Base-by-base conservation (phyloP, 208 protist species). In the Acanthamoeba castellanii region DNA sequence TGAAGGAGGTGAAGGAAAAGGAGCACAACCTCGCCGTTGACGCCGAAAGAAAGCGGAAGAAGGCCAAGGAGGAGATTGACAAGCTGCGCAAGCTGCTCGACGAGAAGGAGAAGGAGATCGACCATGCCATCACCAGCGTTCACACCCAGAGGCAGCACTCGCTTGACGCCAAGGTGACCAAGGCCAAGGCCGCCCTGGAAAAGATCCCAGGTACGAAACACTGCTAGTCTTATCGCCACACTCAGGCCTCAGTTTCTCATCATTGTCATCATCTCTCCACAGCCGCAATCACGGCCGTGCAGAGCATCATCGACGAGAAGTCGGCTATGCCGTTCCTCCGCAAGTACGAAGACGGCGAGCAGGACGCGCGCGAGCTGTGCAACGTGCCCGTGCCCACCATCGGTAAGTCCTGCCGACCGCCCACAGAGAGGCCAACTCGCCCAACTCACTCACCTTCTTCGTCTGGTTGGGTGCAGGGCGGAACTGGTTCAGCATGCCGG, bases 31-130 rank as follows among this genome's bases (percentile, higher is more conserved):
- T 88, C 16, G 81, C n/a, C 25, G 25, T 27, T 0, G 81, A 55
- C 16, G 81, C 30, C 7, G 81, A 55, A 34, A n/a, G 34, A 14
- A 55, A 42, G 81, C 22, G 52, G 0, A 52, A 61, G 30, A 64
- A 88, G 81, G 81, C 52, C 50, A 52, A 59, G 11, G 81, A 88
- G n/a, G 50, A 37, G 42, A 42, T 88, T 3, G 81, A 88, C 27
- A 25, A 59, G 25, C 50, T 88, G 42, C 81, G 81, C 1, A 9
- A 25, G 25, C 42, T 88, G 47, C 52, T 88, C 30, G 81, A 88
- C 42, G 81, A 88, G 50, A 88, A 88, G 52, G 81, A 88, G 50
- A 52, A 59, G 81, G 81, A 88, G 42, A n/a, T 88, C 9, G 81
- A 88, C 30, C 25, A 55, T 4, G 81, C 81, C 34, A 88, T 88